Conservation (phyloP, 179 eudicot genomes). For the Nepenthes alata region DNA sequence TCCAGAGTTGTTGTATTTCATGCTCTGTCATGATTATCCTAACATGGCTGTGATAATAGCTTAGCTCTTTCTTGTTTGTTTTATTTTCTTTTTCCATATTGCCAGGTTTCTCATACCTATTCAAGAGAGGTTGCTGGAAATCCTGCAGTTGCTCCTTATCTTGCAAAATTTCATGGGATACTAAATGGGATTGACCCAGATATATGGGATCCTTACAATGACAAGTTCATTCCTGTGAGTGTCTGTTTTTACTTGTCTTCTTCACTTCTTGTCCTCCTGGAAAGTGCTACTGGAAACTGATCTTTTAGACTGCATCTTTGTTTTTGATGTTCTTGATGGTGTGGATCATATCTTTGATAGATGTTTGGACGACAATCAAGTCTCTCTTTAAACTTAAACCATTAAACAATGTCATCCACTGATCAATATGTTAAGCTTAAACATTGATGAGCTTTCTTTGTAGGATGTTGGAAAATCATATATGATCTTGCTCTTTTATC, state of each 20-base stretch:
- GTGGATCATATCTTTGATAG: neutral
- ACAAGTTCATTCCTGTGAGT: conserved; percentile 85
- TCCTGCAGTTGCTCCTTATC: conserved; percentile 64
- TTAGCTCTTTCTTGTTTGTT: conserved; percentile 1
- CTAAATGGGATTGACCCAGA: conserved; percentile 94
- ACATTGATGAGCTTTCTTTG: too few relatives aligned
- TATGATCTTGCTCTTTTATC: too few relatives aligned
- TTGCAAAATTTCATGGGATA: conserved; percentile 87
- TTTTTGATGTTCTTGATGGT: neutral
- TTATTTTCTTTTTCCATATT: neutral
- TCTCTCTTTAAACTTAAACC: too few relatives aligned
- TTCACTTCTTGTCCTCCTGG: neutral
- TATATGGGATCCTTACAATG: conserved; percentile 93
- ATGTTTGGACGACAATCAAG: neutral
- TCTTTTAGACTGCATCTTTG: neutral
- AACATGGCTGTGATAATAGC: too few relatives aligned
- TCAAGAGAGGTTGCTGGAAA: conserved; percentile 80
- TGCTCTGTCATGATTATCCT: too few relatives aligned
- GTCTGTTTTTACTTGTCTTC: neutral
- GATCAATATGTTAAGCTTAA: too few relatives aligned
- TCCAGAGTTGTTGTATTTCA: too few relatives aligned
- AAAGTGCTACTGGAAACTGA: neutral
- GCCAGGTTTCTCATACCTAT: conserved; percentile 86
- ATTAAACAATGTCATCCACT: too few relatives aligned
- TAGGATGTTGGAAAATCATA: too few relatives aligned